Evolutionary conservation across 1,284 basidiomycete genomes (phyloP).

Genomic region (Sporisorium reilianum): DNA sequence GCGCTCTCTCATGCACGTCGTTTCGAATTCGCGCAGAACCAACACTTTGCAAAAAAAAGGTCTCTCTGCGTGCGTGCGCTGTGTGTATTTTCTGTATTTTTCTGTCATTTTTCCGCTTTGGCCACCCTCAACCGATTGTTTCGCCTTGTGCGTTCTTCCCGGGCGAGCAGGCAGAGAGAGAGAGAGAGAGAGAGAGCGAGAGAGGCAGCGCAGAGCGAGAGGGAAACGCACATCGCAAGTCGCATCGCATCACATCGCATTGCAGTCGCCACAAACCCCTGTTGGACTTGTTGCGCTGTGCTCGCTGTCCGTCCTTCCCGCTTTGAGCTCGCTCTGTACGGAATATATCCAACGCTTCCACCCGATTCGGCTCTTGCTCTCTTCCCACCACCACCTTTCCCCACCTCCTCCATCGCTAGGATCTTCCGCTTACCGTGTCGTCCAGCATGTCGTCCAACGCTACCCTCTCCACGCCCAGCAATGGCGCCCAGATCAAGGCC

Average conservation of each 20-base stretch:
- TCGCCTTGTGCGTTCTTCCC: slow-evolving; percentile 3
- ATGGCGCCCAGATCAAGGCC: slow-evolving; percentile 62
- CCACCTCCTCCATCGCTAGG: not conserved
- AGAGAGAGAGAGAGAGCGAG: slow-evolving; percentile 2
- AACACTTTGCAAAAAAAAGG: slow-evolving; percentile 2
- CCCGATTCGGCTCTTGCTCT: not conserved
- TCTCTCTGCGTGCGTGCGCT: too few relatives aligned
- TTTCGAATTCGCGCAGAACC: slow-evolving; percentile 10
- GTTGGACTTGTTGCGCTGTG: not conserved
- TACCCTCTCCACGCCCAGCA: slow-evolving; percentile 63
- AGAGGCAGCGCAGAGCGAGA: not conserved
- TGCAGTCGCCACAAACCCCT: slow-evolving; percentile 5
- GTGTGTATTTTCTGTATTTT: too few relatives aligned
- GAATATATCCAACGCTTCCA: slow-evolving; percentile 8
- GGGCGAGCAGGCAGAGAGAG: not conserved
- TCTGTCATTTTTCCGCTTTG: slow-evolving; percentile 10
- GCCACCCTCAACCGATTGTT: slow-evolving; percentile 6
- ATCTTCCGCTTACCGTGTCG: not conserved
- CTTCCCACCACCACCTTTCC: slow-evolving; percentile 1
- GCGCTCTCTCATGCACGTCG: slow-evolving; percentile 13
- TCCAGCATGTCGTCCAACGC: slow-evolving; percentile 53
- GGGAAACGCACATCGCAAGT: slow-evolving; percentile 13
- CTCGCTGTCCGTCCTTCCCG: not conserved
- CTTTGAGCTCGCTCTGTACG: not conserved
- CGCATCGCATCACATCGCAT: slow-evolving; percentile 24